Base-by-base conservation (phyloP, 1,139 yeast species). In the Candida sanyaensis region DNA sequence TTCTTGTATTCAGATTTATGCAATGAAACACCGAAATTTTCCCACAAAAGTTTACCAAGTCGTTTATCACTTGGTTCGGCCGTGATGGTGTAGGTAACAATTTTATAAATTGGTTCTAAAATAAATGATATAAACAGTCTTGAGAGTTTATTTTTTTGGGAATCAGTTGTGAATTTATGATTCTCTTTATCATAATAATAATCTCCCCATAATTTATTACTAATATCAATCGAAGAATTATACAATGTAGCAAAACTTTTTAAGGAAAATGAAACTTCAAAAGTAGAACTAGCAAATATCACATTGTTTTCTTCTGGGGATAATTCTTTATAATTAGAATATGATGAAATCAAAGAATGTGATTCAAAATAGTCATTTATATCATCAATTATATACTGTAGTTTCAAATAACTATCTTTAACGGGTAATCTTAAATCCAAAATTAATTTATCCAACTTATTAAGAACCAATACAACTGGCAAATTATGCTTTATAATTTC, bases 381-480 rank as follows among this genome's bases (percentile, higher is more conserved):
- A 31, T 83, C 83, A 48, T 83, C 86, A n/a, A 92, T 70, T 1
- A 77, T 69, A 53, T 77, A 73, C 46, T 80, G 71, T 37, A 95
- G 57, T 60, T 95, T 92, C 59, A 78, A 75, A 59, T 83, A 89
- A 0, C 91, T 79, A 55, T 90, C 97, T 4, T 69, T 59, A 0
- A 90, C 89, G 0, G 97, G 90, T 9, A 93, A 68, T 52, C 82
- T 76, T 42, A 92, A 67, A 53, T 95, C 99, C 41, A 92, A 61
- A 0, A 92, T 77, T 17, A 93, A 69, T 49, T 97, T 70, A 64
- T 95, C 99, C 9, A 95, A 57, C 63, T 93, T 93, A 64, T 88
- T 92, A n/a, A 95, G 55, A 1, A 89, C 80, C 30, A 93, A 64
- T 3, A 78, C 66, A 11, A 91, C 62, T 0, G 86, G 80, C 1